Evolutionary conservation across 495 filamentous ascomycete species (phyloP), one percentile per base, ranked within the genome.

Genomic region (Xylaria flabelliformis): DNA sequence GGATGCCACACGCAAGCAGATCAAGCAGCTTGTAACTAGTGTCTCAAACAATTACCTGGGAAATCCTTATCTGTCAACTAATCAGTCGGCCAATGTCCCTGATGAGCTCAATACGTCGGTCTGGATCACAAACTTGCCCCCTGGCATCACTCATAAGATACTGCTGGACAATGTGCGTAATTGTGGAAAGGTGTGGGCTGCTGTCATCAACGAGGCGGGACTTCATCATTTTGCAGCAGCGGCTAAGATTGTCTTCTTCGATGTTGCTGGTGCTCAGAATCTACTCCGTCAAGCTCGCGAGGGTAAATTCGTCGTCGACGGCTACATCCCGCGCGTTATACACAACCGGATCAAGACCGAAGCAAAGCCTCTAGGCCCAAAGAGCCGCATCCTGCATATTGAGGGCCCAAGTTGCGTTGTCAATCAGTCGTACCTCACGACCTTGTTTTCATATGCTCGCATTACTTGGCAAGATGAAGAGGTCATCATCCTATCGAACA

Each of bases 161-260:
- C 72, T 73, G 13, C 26, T 73, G 5, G 48, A 42, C 9, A n/a
- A 29, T 36, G 44, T 73, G 3, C 64, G 66, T 9, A 32, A 71
- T 21, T 65, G 64, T 24, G 72, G 72, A 9, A 73, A 70, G 39
- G 62, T 73, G 3, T 70, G 46, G 12, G 72, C 72, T 26, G 17
- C 67, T 34, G 72, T 73, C 19, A 50, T 73, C 34, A 73, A 73
- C 34, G 24, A 19, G 41, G 59, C 72, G 5, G 41, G 36, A 17
- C 12, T 24, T 4, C 15, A 1, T 10, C 66, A 73, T 39, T 15
- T 56, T 29, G 48, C 67, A 0, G 21, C 59, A 1, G 72, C 72
- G 24, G 39, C 50, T 59, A 73, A 73, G 50, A 19, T 73, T 17
- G 61, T 73, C 24, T 73, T 73, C 62, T 70, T 71, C 59, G 72